These are phyloP conservation scores for Fragaria iinumae DNA, from an alignment of 306 rosid genomes.

Conservation along the genomic window DNA sequence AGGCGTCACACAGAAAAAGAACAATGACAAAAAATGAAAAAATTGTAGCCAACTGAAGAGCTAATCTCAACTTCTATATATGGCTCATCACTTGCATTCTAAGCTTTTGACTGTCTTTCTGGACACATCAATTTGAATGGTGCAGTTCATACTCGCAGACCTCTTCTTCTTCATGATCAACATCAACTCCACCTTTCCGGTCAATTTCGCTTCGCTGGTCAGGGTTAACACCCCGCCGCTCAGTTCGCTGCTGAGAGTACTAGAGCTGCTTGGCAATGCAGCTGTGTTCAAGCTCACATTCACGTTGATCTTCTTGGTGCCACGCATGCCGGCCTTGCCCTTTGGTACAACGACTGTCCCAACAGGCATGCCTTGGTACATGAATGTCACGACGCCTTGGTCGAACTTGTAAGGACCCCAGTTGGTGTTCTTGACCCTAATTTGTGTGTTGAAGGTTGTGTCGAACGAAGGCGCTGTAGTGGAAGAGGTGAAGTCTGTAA, in stretches of 20 bases:
- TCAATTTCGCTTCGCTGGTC: not conserved
- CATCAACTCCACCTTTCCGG: slow-evolving; percentile 21
- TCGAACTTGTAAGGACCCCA: slow-evolving; percentile 16
- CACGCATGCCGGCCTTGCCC: not conserved
- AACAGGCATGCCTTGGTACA: not conserved
- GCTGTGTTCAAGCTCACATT: not conserved
- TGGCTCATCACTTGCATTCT: not conserved
- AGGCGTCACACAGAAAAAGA: too few relatives aligned
- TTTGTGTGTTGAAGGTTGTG: slow-evolving; percentile 5
- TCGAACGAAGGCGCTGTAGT: not conserved
- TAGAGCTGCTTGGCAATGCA: not conserved
- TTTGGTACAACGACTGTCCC: not conserved
- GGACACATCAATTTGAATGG: not conserved
- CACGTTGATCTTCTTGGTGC: not conserved
- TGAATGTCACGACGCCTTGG: not conserved
- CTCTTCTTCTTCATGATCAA: slow-evolving; percentile 23
- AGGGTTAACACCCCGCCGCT: slow-evolving; percentile 11
- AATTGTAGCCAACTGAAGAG: too few relatives aligned
- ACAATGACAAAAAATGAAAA: too few relatives aligned
- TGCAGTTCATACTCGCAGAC: slow-evolving; percentile 17
- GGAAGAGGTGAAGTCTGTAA: not conserved
- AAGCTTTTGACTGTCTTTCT: not conserved
- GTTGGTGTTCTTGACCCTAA: slow-evolving; percentile 10
- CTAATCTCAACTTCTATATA: too few relatives aligned
- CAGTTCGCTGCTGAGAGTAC: too few relatives aligned